A percentile compares a stretch with the other conserved stretches of the same genome.
phyloP scores from a whole-genome alignment of 2,329 filamentous ascomycete species.

The Neofusicoccum sp. region DNA sequence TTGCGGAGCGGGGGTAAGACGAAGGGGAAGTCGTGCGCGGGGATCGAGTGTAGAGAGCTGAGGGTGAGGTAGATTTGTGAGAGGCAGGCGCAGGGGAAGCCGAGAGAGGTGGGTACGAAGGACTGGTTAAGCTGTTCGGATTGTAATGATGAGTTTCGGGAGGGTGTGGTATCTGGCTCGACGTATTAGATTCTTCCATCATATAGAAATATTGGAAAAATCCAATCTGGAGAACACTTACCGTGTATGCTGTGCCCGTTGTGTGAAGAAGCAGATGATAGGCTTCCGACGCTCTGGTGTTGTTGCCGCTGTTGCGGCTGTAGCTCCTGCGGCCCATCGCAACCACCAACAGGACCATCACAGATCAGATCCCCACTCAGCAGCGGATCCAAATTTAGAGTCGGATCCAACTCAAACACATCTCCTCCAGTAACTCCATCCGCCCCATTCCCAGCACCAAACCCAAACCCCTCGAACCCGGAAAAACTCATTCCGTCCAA shows the following conservation, averaged over 20 bases:
- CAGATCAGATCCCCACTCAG: background rate
- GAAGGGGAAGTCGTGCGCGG: constrained; percentile 41
- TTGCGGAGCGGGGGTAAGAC: constrained; percentile 45
- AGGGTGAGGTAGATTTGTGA: constrained; percentile 50
- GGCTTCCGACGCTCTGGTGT: background rate
- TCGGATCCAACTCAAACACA: constrained; percentile 8
- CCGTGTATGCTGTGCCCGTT: background rate
- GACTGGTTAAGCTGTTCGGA: background rate
- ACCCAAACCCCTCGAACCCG: constrained; percentile 8
- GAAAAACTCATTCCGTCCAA: background rate
- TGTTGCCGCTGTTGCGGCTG: background rate
- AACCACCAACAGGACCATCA: background rate
- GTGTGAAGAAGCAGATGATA: background rate
- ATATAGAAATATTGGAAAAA: background rate
- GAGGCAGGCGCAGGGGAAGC: constrained; percentile 46
- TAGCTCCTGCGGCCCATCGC: background rate
- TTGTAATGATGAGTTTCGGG: background rate
- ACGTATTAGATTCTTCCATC: background rate
- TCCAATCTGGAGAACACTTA: background rate
- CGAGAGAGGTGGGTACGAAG: background rate
- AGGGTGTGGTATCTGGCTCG: background rate
- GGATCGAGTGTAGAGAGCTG: constrained; percentile 34
- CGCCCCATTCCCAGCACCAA: background rate
- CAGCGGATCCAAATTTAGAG: constrained; percentile 9
- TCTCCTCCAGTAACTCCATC: background rate